phyloP scores from a whole-genome alignment of 2,329 filamentous ascomycete genomes.

The Cordyceps tenuipes region DNA sequence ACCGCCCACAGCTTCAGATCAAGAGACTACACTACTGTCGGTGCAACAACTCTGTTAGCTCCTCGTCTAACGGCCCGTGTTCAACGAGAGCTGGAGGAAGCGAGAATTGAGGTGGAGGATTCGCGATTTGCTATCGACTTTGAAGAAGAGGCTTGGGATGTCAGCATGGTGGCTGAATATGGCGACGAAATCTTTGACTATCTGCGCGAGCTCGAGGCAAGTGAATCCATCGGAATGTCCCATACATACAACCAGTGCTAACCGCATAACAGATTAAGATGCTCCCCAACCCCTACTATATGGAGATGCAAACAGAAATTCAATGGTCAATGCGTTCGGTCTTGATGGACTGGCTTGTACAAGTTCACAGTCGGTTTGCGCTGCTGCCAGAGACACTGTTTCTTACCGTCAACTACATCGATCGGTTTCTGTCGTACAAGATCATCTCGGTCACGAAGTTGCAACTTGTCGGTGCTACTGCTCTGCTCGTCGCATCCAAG shows the following conservation, averaged over 20 bases:
- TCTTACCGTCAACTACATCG: constrained; percentile 91
- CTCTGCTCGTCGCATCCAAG: constrained; percentile 91
- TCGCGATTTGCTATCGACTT: constrained; percentile 63
- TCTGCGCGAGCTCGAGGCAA: constrained; percentile 80
- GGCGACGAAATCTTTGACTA: constrained; percentile 92
- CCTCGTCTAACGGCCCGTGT: constrained; percentile 63
- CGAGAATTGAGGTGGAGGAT: constrained; percentile 59
- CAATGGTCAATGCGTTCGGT: constrained; percentile 98
- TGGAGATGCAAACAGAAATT: constrained; percentile 95
- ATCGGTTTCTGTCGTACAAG: constrained; percentile 91
- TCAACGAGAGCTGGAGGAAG: constrained; percentile 62
- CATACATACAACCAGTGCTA: constrained; percentile 17
- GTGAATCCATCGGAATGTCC: constrained; percentile 15
- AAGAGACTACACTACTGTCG: constrained; percentile 49
- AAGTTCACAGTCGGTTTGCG: constrained; percentile 87
- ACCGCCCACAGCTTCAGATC: constrained; percentile 70
- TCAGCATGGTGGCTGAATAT: constrained; percentile 97
- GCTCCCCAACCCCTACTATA: constrained; percentile 86
- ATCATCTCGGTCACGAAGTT: constrained; percentile 91
- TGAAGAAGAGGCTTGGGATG: constrained; percentile 85
- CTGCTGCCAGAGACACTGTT: constrained; percentile 93
- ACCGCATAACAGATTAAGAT: constrained; percentile 53
- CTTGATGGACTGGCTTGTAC: constrained; percentile 95
- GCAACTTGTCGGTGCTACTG: constrained; percentile 91
- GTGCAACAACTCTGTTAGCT: constrained; percentile 53